Conservation (phyloP, 1,284 basidiomycete genomes). For the Neolentinus lepideus region DNA sequence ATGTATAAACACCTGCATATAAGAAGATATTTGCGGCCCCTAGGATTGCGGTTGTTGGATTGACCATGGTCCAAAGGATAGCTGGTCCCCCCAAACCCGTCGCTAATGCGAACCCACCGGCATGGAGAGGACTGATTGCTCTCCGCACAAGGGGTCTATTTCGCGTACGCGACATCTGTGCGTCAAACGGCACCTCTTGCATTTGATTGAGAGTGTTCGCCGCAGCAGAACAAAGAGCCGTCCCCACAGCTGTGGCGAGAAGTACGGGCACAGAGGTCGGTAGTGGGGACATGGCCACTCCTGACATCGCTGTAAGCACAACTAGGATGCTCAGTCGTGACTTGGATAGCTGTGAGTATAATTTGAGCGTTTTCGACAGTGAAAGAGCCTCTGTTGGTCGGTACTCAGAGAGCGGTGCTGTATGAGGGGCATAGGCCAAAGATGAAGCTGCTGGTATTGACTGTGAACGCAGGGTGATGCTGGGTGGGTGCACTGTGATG, state of each 20-base stretch:
- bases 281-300: conserved; percentile 88
- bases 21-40: conserved; percentile 84
- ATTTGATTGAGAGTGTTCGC: conserved; percentile 96
- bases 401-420: conserved; percentile 13
- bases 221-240: conserved; percentile 85
- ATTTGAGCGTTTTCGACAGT: conserved; percentile 46
- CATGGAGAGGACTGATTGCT: conserved; percentile 81
- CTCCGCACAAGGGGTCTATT: conserved; percentile 85
- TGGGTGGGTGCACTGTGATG: conserved; percentile 10
- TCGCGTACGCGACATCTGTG: conserved; percentile 93
- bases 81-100: conserved; percentile 77
- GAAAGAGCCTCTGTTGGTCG: conserved; percentile 31
- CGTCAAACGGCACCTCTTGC: conserved; percentile 93
- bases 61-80: conserved; percentile 81
- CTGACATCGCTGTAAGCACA: conserved; percentile 87
- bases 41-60: conserved; percentile 81
- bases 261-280: conserved; percentile 79
- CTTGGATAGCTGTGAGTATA: conserved; percentile 87
- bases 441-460: conserved; percentile 9
- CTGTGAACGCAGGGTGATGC: conserved; percentile 9
- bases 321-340: conserved; percentile 84
- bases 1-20: conserved; percentile 92
- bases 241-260: conserved; percentile 84
- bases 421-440: conserved; percentile 12
- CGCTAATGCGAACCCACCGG: conserved; percentile 67